A percentile compares a stretch with the other conserved stretches of the same genome.
Conservation (phyloP, 768 basidiomycete species). For the Tylopilus rubrobrunneus region DNA sequence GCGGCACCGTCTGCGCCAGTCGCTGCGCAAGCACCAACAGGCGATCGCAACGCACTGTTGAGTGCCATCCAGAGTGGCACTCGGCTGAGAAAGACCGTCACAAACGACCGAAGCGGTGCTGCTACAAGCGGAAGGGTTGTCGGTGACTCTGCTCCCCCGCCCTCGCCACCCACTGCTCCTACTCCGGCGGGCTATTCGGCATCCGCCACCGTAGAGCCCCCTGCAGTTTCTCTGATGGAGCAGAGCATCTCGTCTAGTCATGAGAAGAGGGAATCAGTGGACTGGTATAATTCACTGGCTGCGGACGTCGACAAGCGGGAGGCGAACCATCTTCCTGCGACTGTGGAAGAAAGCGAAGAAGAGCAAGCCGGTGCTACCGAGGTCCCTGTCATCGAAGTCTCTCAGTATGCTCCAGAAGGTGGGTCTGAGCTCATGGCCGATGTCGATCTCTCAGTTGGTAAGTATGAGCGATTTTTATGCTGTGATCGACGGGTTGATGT, state of each 20-base stretch:
- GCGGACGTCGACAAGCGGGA: slow-evolving; percentile 52
- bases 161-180: slow-evolving; percentile 18
- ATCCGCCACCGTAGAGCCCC: slow-evolving; percentile 5
- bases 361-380: slow-evolving; percentile 33
- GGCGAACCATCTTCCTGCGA: slow-evolving; percentile 45
- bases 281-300: slow-evolving; percentile 89
- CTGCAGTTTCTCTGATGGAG: slow-evolving; percentile 13
- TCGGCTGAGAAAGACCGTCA: slow-evolving; percentile 68
- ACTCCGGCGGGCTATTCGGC: background rate
- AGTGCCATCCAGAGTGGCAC: slow-evolving; percentile 75
- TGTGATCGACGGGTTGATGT: too few species aligned
- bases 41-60: slow-evolving; percentile 65
- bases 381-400: slow-evolving; percentile 53
- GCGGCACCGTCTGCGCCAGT: slow-evolving; percentile 23
- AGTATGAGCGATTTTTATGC: too few species aligned
- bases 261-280: slow-evolving; percentile 72
- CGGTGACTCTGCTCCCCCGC: slow-evolving; percentile 61
- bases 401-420: slow-evolving; percentile 40
- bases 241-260: slow-evolving; percentile 24
- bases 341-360: slow-evolving; percentile 62
- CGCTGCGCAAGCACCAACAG: slow-evolving; percentile 38
- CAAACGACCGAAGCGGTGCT: slow-evolving; percentile 77
- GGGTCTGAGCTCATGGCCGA: slow-evolving; percentile 60
- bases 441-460: slow-evolving; percentile 65
- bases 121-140: slow-evolving; percentile 72